Evolutionary conservation across 2,329 filamentous ascomycete species (phyloP).

Genomic region (Apiospora kogelbergensis): DNA sequence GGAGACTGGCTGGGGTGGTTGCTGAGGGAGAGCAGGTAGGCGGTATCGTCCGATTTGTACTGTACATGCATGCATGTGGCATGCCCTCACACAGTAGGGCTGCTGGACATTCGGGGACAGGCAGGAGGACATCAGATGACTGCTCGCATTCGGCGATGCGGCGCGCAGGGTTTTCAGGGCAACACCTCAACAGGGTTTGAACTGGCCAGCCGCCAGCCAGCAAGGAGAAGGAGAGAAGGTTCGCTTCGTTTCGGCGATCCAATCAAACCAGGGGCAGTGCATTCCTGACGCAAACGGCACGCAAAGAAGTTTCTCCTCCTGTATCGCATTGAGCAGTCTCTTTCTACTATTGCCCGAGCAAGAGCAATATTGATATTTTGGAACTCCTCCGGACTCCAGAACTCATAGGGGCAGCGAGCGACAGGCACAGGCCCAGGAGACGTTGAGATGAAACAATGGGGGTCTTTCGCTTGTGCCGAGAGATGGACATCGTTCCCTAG

Average conservation of each 20-base stretch:
- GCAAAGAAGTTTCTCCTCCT: neutral
- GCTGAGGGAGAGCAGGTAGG: neutral
- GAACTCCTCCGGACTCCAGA: too few relatives aligned
- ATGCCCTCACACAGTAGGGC: neutral
- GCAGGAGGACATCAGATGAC: neutral
- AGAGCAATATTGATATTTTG: neutral
- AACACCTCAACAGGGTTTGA: neutral
- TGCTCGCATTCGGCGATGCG: neutral
- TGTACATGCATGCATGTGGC: too few relatives aligned
- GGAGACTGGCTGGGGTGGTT: neutral
- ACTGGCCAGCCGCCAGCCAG: neutral
- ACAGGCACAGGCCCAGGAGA: conserved; percentile 1
- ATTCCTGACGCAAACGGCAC: neutral
- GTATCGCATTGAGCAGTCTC: neutral
- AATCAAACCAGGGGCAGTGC: neutral
- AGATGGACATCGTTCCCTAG: conserved; percentile 2
- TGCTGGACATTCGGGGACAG: neutral
- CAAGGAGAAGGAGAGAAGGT: neutral
- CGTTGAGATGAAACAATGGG: conserved; percentile 8
- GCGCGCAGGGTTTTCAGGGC: neutral
- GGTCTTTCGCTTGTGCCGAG: neutral
- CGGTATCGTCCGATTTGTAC: neutral
- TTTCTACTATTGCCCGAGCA: neutral
- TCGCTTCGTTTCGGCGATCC: neutral
- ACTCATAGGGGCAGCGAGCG: neutral